These are phyloP conservation scores for Ogataea paraovalis DNA, from an alignment of 805 yeast genomes.

Conservation along the genomic window DNA sequence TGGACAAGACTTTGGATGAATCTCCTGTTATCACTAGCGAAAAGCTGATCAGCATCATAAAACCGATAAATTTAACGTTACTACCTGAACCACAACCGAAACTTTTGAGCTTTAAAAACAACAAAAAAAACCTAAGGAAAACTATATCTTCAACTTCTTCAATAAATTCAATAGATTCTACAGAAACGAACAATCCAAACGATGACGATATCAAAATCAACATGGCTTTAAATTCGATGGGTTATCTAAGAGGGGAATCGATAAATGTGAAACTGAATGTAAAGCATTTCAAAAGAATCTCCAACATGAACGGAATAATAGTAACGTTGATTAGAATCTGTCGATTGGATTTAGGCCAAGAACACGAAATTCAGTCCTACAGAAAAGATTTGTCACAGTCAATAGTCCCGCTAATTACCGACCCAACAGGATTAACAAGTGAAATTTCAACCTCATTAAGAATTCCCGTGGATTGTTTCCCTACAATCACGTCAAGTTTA, in stretches of 20 bases:
- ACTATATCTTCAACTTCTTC: conserved; percentile 40
- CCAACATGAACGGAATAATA: conserved; percentile 68
- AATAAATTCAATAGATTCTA: conserved; percentile 28
- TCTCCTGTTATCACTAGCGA: conserved; percentile 45
- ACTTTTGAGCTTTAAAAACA: conserved; percentile 54
- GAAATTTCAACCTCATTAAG: conserved; percentile 59
- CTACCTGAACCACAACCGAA: conserved; percentile 68
- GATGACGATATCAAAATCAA: conserved; percentile 28
- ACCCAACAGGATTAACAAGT: conserved; percentile 54
- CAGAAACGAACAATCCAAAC: conserved; percentile 10
- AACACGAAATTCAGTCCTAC: conserved; percentile 63
- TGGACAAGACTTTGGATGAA: conserved; percentile 20
- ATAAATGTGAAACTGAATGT: conserved; percentile 68
- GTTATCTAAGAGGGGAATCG: conserved; percentile 74
- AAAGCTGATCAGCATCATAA: conserved; percentile 53
- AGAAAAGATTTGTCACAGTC: conserved; percentile 81
- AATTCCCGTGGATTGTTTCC: conserved; percentile 83
- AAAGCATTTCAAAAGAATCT: conserved; percentile 66
- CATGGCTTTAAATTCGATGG: conserved; percentile 54
- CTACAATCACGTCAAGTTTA: conserved; percentile 67
- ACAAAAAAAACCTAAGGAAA: conserved; percentile 32
- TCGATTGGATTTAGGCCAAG: conserved; percentile 56
- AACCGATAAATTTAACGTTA: conserved; percentile 69
- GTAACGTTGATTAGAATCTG: conserved; percentile 79
- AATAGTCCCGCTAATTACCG: conserved; percentile 73